Conservation (phyloP, 1,284 basidiomycete species). For the Ceraceosorus guamensis region DNA sequence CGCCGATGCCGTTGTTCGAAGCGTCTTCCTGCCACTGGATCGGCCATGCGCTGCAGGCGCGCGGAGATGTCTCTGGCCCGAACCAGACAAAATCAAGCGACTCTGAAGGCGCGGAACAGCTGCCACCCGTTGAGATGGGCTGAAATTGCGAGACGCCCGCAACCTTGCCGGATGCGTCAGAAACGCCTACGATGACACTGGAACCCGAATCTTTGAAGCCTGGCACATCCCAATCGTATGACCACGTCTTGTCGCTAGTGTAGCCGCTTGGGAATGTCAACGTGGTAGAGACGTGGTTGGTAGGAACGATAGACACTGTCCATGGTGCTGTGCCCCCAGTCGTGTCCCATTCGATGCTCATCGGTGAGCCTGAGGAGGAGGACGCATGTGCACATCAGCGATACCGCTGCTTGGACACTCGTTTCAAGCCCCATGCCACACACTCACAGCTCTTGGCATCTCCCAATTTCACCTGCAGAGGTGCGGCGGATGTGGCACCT, state of each 20-base stretch:
- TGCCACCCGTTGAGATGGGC: background rate
- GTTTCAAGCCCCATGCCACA: background rate
- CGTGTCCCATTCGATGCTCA: constrained; percentile 10
- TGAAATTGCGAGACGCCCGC: constrained; percentile 4
- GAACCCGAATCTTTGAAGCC: background rate
- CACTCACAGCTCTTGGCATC: background rate
- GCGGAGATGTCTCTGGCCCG: background rate
- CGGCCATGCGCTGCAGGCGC: constrained; percentile 6
- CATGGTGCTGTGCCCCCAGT: constrained; percentile 8
- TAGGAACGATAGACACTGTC: constrained; percentile 8
- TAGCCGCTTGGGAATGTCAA: background rate
- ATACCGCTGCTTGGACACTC: background rate
- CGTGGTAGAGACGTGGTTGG: constrained; percentile 6
- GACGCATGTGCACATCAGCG: background rate
- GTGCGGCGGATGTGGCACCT: background rate
- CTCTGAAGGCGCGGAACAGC: background rate
- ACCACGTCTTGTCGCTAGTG: background rate
- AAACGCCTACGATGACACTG: constrained; percentile 1
- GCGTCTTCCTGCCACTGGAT: constrained; percentile 9
- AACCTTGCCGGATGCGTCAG: constrained; percentile 1
- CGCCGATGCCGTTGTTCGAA: constrained; percentile 5
- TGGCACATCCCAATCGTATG: constrained; percentile 4
- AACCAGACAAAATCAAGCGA: constrained; percentile 11
- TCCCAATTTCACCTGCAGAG: background rate
- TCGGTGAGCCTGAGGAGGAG: constrained; percentile 3